Conservation (phyloP, 805 yeast genomes). For the Candida pseudofarinosa region DNA sequence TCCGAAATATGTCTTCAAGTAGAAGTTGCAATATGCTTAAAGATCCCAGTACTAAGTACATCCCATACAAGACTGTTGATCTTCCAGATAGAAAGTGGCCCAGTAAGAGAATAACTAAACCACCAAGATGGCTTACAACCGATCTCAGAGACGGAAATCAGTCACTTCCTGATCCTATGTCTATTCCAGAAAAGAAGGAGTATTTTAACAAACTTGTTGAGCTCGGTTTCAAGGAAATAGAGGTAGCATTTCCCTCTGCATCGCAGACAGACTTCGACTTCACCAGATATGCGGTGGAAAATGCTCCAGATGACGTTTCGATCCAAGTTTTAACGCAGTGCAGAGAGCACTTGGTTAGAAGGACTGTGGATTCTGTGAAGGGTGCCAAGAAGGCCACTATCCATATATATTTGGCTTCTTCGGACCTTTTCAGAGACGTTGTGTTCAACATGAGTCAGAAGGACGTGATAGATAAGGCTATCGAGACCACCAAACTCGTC, state of each 20-base stretch:
- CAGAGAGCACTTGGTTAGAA: conserved; percentile 64
- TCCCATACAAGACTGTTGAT: conserved; percentile 49
- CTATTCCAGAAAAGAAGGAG: conserved; percentile 68
- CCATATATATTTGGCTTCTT: conserved; percentile 73
- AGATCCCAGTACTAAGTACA: conserved; percentile 64
- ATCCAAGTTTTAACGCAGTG: conserved; percentile 77
- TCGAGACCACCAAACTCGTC: conserved; percentile 58
- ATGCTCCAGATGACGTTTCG: conserved; percentile 71
- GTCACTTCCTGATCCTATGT: conserved; percentile 83
- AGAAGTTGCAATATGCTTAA: conserved; percentile 30
- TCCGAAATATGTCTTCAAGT: conserved; percentile 6
- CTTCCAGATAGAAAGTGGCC: conserved; percentile 75
- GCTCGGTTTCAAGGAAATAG: conserved; percentile 78
- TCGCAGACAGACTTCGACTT: conserved; percentile 78
- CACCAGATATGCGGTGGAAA: conserved; percentile 68
- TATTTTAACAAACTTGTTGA: conserved; percentile 67
- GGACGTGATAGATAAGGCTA: conserved; percentile 58
- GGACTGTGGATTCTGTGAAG: conserved; percentile 67
- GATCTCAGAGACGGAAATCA: conserved; percentile 84
- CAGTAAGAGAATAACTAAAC: conserved; percentile 45
- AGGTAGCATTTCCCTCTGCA: conserved; percentile 79
- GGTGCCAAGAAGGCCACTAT: conserved; percentile 77
- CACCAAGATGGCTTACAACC: conserved; percentile 82
- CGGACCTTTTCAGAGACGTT: conserved; percentile 68
- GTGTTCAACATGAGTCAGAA: conserved; percentile 63